Evolutionary conservation across 2,329 filamentous ascomycete genomes (phyloP).

Genomic region (Colletotrichum musae): DNA sequence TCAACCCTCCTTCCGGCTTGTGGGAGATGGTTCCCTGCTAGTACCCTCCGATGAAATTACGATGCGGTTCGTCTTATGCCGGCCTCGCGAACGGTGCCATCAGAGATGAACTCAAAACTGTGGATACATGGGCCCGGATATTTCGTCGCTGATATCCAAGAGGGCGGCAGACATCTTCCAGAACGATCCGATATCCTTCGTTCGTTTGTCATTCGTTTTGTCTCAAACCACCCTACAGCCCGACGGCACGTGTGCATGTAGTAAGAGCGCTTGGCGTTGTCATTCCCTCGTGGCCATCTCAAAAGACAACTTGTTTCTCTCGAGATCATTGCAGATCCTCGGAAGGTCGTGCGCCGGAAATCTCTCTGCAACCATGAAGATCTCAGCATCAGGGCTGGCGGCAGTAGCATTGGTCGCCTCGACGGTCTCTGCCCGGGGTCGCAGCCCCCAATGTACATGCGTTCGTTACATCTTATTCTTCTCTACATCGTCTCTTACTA

Average conservation of each 20-base stretch:
- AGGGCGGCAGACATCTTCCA: neutral
- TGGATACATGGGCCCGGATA: neutral
- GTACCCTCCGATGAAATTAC: too few relatives aligned
- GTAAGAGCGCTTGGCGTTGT: too few relatives aligned
- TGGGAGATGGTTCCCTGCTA: too few relatives aligned
- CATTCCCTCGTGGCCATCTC: too few relatives aligned
- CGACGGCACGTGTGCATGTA: constrained; percentile 7
- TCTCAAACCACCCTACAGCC: constrained; percentile 7
- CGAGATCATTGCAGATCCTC: constrained; percentile 4
- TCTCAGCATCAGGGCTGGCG: constrained; percentile 6
- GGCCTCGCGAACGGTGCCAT: too few relatives aligned
- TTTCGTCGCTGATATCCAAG: constrained; percentile 6
- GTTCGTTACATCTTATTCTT: neutral
- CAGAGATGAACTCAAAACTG: neutral
- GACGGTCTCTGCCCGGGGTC: constrained; percentile 7
- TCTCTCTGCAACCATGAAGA: constrained; percentile 25
- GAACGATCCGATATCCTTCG: neutral
- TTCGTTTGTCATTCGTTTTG: constrained; percentile 5
- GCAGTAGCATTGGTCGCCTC: constrained; percentile 21
- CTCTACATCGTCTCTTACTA: neutral
- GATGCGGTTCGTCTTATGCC: too few relatives aligned
- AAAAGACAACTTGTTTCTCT: neutral
- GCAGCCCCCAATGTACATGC: constrained; percentile 26
- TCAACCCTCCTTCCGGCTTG: too few relatives aligned
- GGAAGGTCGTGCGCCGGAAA: constrained; percentile 8